A percentile compares a stretch with the other conserved stretches of the same genome.
Evolutionary conservation across 2,329 filamentous ascomycete species (phyloP).

Genomic region (Fusarium equiseti): DNA sequence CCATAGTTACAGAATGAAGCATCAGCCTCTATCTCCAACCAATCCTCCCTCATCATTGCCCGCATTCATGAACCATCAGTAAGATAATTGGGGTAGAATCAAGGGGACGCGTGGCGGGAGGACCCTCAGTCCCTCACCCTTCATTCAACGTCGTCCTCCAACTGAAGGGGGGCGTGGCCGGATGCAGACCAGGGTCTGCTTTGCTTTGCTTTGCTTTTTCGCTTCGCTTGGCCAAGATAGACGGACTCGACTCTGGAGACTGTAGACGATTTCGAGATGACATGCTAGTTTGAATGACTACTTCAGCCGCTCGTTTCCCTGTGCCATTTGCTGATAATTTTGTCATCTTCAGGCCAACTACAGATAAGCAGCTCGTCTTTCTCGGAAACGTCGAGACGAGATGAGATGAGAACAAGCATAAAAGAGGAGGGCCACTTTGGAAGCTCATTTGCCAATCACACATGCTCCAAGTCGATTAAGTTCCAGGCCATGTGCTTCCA

Average conservation of each 20-base stretch:
- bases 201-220: constrained; percentile 1
- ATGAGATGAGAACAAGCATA: constrained; percentile 24
- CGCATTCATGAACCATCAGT: constrained; percentile 14
- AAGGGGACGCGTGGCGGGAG: constrained; percentile 45
- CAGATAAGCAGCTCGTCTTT: constrained; percentile 2
- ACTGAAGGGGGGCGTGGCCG: constrained; percentile 28
- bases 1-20: constrained; percentile 31
- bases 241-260: constrained; percentile 12
- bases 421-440: constrained; percentile 31
- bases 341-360: background rate
- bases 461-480: constrained; percentile 14
- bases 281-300: background rate
- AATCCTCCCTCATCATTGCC: constrained; percentile 21
- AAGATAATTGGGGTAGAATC: constrained; percentile 28
- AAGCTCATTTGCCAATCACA: constrained; percentile 37
- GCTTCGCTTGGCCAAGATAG: constrained; percentile 13
- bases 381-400: constrained; percentile 26
- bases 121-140: constrained; percentile 33
- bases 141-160: constrained; percentile 13
- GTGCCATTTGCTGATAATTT: background rate
- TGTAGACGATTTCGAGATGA: constrained; percentile 13
- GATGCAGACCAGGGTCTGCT: constrained; percentile 11
- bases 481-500: constrained; percentile 16
- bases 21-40: constrained; percentile 17
- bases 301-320: background rate